Percentiles rank a stretch among this genome's conserved stretches.
Conservation (phyloP, 2,329 filamentous ascomycete species). For the Alternaria gaisen region DNA sequence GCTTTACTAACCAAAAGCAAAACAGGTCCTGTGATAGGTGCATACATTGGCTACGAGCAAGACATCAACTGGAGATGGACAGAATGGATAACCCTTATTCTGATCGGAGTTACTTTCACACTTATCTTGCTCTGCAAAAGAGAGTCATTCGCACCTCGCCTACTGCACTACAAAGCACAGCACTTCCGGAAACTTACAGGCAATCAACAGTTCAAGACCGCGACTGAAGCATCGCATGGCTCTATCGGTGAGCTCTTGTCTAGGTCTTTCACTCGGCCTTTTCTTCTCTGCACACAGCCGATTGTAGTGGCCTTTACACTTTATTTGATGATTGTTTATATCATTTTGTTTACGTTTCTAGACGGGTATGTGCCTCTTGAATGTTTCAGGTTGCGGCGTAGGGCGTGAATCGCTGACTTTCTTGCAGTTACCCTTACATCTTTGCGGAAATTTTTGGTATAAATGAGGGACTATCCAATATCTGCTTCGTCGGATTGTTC, state of each 20-base stretch:
- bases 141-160: constrained; percentile 32
- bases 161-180: constrained; percentile 47
- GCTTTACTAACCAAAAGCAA: background rate
- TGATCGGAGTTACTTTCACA: constrained; percentile 24
- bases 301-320: constrained; percentile 60
- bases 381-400: background rate
- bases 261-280: constrained; percentile 53
- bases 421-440: background rate
- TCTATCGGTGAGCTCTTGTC: constrained; percentile 40
- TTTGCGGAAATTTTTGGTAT: background rate
- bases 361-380: constrained; percentile 55
- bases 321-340: constrained; percentile 64
- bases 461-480: constrained; percentile 35
- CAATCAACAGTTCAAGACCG: constrained; percentile 57
- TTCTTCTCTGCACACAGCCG: constrained; percentile 53
- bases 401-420: background rate
- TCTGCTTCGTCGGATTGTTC: constrained; percentile 60
- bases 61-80: constrained; percentile 38
- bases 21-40: constrained; percentile 57
- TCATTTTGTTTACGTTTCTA: constrained; percentile 64
- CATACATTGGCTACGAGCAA: constrained; percentile 30
- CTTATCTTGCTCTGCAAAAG: constrained; percentile 26
- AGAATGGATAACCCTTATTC: constrained; percentile 38
- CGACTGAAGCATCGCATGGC: constrained; percentile 56
- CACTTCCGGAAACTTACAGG: constrained; percentile 39